Evolutionary conservation across 352 stramenopile species (phyloP), one percentile per base, ranked within the genome.

Genomic region (Globisporangium canariense): DNA sequence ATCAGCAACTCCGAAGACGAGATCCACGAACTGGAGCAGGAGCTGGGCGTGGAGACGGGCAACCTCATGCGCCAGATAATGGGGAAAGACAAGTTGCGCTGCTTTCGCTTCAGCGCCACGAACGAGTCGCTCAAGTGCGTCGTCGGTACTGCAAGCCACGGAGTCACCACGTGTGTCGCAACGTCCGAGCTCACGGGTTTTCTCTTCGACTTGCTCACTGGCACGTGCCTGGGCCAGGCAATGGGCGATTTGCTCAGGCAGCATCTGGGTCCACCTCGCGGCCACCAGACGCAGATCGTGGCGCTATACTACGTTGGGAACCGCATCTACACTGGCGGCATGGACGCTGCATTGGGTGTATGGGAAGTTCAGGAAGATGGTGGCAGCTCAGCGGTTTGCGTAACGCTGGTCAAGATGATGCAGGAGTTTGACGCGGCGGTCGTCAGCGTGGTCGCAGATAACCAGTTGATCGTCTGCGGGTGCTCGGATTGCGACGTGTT

Each of bases 51-150:
- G 1, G 83, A 92, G 56, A 92, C 86, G 0, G 86, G 86, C 0
- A 68, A 76, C 0, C 68, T 94, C 3, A 92, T 94, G 83, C 76
- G 81, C n/a, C 84, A 78, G 53, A 77, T 92, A 62, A 53, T 83
- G 22, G 74, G 77, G 0, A 91, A 80, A 67, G 74, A 90, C 7
- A 66, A 55, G n/a, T 58, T 94, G 13, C 86, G 86, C 0, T 94
- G 83, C 43, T 94, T 92, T 54, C 58, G 71, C 5, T 94, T 94
- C 65, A 94, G 84, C 58, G 72, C 77, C 8, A 83, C 75, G 1
- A 92, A 94, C 30, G 78, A 89, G 58, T 70, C 75, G 18, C 56
- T 91, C 40, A 90, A 88, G 62, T 88, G 89, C 46, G 86, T 91
- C 7, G 70, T 94, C 9, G 86, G 81, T 2, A 86, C 78, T 20